Conservation (phyloP, 1,284 basidiomycete genomes). For the Trametes versicolor region DNA sequence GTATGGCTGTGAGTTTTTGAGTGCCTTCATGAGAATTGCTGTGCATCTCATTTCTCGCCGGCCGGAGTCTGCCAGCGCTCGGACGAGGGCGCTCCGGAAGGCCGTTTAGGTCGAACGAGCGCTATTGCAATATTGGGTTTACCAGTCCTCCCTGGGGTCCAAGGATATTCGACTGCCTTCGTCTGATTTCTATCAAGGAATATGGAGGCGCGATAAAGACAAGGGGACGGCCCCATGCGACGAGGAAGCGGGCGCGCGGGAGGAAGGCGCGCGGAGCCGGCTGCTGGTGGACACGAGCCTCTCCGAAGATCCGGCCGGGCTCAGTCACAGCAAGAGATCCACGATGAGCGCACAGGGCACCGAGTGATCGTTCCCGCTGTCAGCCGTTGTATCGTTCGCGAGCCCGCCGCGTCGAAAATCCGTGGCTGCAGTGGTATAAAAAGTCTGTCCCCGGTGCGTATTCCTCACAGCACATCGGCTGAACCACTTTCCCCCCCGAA, state of each 20-base stretch:
- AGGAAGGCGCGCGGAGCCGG: conserved; percentile 18
- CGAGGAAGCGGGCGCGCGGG: conserved; percentile 10
- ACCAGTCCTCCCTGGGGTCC: not conserved
- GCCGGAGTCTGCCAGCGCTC: conserved; percentile 9
- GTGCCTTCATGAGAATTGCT: conserved; percentile 19
- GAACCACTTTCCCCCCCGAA: conserved; percentile 19
- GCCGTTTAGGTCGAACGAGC: not conserved
- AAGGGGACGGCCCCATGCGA: conserved; percentile 10
- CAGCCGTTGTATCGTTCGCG: too few relatives aligned
- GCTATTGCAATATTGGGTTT: not conserved
- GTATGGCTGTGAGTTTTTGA: conserved; percentile 21
- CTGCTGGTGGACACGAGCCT: conserved; percentile 20
- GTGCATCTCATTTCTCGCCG: conserved; percentile 21
- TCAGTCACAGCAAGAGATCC: conserved; percentile 23
- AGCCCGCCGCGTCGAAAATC: conserved; percentile 16
- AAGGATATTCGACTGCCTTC: conserved; percentile 5
- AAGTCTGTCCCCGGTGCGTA: conserved; percentile 21
- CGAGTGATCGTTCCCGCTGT: conserved; percentile 27
- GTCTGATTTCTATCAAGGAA: conserved; percentile 23
- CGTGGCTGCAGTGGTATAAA: conserved; percentile 29
- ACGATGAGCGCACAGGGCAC: conserved; percentile 27
- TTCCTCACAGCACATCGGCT: conserved; percentile 28
- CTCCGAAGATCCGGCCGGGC: conserved; percentile 37
- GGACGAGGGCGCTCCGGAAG: not conserved
- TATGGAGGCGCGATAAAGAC: conserved; percentile 11